Conservation (phyloP, 2,329 filamentous ascomycete species). For the Neonectria faginata region DNA sequence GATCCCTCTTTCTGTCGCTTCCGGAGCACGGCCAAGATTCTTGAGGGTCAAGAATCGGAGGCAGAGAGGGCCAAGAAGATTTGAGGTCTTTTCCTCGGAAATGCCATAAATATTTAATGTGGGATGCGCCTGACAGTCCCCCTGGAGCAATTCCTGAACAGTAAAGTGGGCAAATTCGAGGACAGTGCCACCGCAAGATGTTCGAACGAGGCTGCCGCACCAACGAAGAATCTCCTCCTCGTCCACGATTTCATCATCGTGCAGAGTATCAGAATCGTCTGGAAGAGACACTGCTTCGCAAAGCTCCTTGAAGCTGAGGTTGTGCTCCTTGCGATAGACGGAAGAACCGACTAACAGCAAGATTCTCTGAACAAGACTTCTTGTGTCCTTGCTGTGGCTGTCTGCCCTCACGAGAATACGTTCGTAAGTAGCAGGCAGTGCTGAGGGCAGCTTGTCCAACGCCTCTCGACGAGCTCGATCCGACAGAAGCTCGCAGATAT, state of each 20-base stretch:
- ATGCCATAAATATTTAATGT: too few species aligned
- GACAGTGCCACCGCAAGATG: too few species aligned
- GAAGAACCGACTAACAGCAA: slow-evolving; percentile 2
- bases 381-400: neutral
- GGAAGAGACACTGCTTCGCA: slow-evolving; percentile 21
- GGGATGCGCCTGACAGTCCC: too few species aligned
- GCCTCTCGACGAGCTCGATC: slow-evolving; percentile 14
- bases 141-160: too few species aligned
- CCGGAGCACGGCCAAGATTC: too few species aligned
- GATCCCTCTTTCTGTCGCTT: too few species aligned
- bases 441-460: slow-evolving; percentile 14
- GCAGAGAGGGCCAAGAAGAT: too few species aligned
- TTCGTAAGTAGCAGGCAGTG: slow-evolving; percentile 19
- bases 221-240: too few species aligned
- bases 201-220: too few species aligned
- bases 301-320: neutral
- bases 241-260: neutral
- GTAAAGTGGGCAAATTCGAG: too few species aligned
- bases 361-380: neutral
- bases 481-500: slow-evolving; percentile 12
- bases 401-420: slow-evolving; percentile 7
- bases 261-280: neutral
- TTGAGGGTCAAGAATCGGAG: too few species aligned
- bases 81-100: too few species aligned
- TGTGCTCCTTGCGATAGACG: accelerated